Conservation (phyloP, 805 yeast species). For the Wickerhamiella vanderwaltii region DNA sequence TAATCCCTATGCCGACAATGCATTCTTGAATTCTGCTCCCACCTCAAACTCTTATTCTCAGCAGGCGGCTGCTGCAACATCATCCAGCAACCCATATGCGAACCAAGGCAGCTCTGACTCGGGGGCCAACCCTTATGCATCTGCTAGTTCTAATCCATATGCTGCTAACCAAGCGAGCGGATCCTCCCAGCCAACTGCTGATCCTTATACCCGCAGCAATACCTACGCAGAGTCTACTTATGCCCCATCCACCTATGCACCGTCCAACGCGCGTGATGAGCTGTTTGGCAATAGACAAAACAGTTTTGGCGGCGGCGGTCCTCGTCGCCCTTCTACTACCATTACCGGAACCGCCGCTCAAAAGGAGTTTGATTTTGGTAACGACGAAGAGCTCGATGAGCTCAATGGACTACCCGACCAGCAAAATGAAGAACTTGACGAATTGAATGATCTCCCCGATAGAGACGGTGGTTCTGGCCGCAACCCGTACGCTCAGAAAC, state of each 20-base stretch:
- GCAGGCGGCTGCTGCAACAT: background rate
- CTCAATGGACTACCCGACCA: slow-evolving; percentile 7
- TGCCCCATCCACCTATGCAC: slow-evolving; percentile 5
- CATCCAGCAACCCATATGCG: slow-evolving; percentile 17
- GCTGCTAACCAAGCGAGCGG: slow-evolving; percentile 11
- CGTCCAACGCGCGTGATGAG: slow-evolving; percentile 20
- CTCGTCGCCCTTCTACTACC: too few species aligned
- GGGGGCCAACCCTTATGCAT: background rate
- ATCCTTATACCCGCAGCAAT: slow-evolving; percentile 7
- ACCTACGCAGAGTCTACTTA: slow-evolving; percentile 9
- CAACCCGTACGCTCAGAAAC: slow-evolving; percentile 5
- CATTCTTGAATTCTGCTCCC: background rate
- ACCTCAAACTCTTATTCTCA: slow-evolving; percentile 15
- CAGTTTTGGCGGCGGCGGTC: background rate
- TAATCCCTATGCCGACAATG: slow-evolving; percentile 5
- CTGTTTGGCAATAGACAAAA: slow-evolving; percentile 21
- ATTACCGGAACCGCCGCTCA: background rate
- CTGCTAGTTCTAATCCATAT: slow-evolving; percentile 10
- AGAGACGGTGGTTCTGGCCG: background rate
- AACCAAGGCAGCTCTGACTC: slow-evolving; percentile 6
- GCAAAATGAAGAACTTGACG: slow-evolving; percentile 12
- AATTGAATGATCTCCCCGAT: slow-evolving; percentile 10
- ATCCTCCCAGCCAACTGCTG: slow-evolving; percentile 7
- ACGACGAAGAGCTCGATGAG: slow-evolving; percentile 8
- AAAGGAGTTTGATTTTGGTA: slow-evolving; percentile 3